Evolutionary conservation across 108 stramenopile genomes (phyloP).

Genomic region (Schizochytrium sp.): DNA sequence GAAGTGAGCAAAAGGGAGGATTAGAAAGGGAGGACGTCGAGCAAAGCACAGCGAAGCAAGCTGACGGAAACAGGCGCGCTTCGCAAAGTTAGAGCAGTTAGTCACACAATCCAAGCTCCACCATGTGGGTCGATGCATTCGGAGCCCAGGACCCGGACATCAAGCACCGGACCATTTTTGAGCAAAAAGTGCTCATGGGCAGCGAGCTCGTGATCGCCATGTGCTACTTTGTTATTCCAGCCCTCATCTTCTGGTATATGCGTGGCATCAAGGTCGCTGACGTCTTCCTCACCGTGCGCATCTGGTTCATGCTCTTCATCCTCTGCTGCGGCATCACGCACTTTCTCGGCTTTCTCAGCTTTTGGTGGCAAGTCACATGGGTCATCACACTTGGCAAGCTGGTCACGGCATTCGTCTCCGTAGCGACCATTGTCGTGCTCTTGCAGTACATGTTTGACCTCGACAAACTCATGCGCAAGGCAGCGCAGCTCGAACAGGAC

Average conservation of each 20-base stretch:
- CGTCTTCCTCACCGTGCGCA: not conserved
- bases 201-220: slow-evolving; percentile 4
- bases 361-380: not conserved
- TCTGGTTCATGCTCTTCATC: slow-evolving; percentile 20
- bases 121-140: too few species aligned
- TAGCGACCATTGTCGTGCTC: not conserved
- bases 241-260: not conserved
- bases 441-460: not conserved
- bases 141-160: too few species aligned
- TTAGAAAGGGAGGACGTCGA: too few species aligned
- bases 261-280: not conserved
- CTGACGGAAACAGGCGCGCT: too few species aligned
- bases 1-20: too few species aligned
- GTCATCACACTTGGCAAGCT: not conserved
- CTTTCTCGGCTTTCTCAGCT: not conserved
- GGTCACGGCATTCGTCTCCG: not conserved
- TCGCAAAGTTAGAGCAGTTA: too few species aligned
- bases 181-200: not conserved
- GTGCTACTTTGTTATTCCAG: not conserved
- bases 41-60: too few species aligned
- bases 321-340: not conserved
- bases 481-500: not conserved
- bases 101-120: too few species aligned
- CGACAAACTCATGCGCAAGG: not conserved
- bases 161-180: too few species aligned